Evolutionary conservation across 2,329 filamentous ascomycete genomes (phyloP), one percentile per base, ranked within the genome.

Genomic region (Pseudocercospora musae): DNA sequence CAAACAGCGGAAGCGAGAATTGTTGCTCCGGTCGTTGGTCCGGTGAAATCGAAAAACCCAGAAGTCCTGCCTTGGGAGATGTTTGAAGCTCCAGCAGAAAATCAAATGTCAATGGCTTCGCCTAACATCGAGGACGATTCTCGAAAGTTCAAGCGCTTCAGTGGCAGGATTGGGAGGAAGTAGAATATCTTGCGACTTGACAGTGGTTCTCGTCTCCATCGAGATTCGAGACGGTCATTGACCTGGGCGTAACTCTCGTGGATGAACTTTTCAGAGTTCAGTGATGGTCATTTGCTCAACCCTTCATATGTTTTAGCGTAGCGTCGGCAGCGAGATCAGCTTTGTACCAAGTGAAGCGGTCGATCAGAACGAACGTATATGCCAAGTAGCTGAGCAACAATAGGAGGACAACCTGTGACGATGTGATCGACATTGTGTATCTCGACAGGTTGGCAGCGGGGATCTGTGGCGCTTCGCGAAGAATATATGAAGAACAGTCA

Each of bases 51-150:
- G 33, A 59, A 61, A 11, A 63, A 61, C 37, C 58, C 58, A 25
- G 61, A 64, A 9, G 63, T 66, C 2, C 49, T 63, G 18, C 65
- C 65, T 2, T 67, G 65, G 65, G 65, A 67, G 18, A 62, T 63
- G 49, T 64, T 61, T 18, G 63, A 64, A 29, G 59, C 65, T 31
- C 65, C 58, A 13, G 11, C 33, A 18, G 57, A 62, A 25, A 11
- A 21, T 33, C 33, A 46, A 10, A 20, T 13, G 3, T 23, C 23
- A 27, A 23, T 5, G 13, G 18, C 29, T 10, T n/a, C 25, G 3
- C 10, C n/a, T 15, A 37, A 52, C 4, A 18, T 33, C 11, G 52
- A 37, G 27, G 18, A 54, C n/a, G 29, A 33, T 33, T 29, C 18
- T n/a, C 27, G 29, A 37, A 65, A 57, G 46, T 44, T 33, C 9